These are phyloP conservation scores for Sphaerostilbella broomeana DNA, from an alignment of 2,329 filamentous ascomycete genomes.

Conservation along the genomic window DNA sequence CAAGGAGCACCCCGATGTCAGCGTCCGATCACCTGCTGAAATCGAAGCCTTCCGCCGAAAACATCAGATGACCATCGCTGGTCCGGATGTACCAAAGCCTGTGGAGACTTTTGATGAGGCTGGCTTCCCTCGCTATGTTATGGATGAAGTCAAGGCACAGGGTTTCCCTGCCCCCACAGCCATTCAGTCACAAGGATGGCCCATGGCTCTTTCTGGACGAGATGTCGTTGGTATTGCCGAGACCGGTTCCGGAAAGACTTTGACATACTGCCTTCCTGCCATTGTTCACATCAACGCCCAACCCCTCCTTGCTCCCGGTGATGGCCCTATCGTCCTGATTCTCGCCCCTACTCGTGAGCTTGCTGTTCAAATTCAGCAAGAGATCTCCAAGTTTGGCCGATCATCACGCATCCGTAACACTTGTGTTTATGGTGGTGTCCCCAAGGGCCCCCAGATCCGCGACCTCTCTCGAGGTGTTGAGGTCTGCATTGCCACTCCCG, in stretches of 20 bases:
- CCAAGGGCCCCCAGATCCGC: constrained; percentile 93
- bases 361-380: constrained; percentile 96
- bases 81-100: constrained; percentile 77
- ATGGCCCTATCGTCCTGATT: constrained; percentile 93
- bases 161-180: constrained; percentile 90
- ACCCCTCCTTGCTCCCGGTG: constrained; percentile 87
- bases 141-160: constrained; percentile 97
- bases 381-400: constrained; percentile 97
- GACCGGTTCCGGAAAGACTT: constrained; percentile 97
- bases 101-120: constrained; percentile 98
- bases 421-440: constrained; percentile 97
- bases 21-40: constrained; percentile 66
- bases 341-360: constrained; percentile 95
- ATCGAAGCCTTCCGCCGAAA: constrained; percentile 83
- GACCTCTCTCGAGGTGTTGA: constrained; percentile 93
- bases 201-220: constrained; percentile 95
- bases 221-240: constrained; percentile 99
- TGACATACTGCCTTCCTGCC: constrained; percentile 94
- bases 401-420: constrained; percentile 98
- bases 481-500: constrained; percentile 96
- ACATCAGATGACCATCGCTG: constrained; percentile 77
- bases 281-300: constrained; percentile 99
- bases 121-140: constrained; percentile 92
- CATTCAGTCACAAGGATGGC: constrained; percentile 98
- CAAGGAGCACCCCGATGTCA: constrained; percentile 83